Evolutionary conservation across 139 green algal genomes (phyloP), one percentile per base, ranked within the genome.

Genomic region (Pycnococcus provasolii): DNA sequence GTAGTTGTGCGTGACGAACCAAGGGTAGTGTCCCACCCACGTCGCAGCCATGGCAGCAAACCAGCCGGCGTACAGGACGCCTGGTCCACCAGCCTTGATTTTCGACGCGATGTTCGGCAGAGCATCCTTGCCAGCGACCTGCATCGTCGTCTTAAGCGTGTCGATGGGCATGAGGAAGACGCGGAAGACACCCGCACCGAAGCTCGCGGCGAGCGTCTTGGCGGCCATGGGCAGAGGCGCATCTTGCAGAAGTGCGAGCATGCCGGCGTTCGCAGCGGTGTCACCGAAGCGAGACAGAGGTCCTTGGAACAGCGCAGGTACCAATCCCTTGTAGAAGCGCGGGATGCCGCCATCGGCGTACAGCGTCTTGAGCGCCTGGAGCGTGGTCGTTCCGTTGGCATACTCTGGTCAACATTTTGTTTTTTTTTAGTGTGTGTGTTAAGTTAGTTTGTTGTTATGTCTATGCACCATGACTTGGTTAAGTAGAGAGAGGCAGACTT

Each of bases 121-220:
- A 13, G 85, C 86, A 54, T 78, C 71, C 40, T 79, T 76, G 65
- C 87, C 88, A 76, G 94, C 11, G 63, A 87, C 87, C 83, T 94
- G 89, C 82, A 95, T 84, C 77, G 88, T 96, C 52, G 90, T 96
- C 81, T 96, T 96, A 42, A 78, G 69, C 2, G 90, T 87, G 64
- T 96, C 90, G 55, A 96, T 74, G 2, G 90, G 90, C 87, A 94
- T 94, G 4, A 96, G 78, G 39, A 90, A 72, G 71, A 96, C 96
- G 53, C 90, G 83, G 77, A 90, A 95, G 1, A 50, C 3, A 13
- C 74, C 89, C 2, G 87, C 89, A 0, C 3, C 67, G 1, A 59
- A 15, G 8, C 81, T 90, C 2, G 88, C 88, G 2, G 79, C 83
- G 42, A 84, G 41, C 0, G 88, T 96, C 85, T 92, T 92, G 46